Evolutionary conservation across 148 eudicot species (phyloP), one percentile per base, ranked within the genome.

Genomic region (Tetragonia tetragonoides): DNA sequence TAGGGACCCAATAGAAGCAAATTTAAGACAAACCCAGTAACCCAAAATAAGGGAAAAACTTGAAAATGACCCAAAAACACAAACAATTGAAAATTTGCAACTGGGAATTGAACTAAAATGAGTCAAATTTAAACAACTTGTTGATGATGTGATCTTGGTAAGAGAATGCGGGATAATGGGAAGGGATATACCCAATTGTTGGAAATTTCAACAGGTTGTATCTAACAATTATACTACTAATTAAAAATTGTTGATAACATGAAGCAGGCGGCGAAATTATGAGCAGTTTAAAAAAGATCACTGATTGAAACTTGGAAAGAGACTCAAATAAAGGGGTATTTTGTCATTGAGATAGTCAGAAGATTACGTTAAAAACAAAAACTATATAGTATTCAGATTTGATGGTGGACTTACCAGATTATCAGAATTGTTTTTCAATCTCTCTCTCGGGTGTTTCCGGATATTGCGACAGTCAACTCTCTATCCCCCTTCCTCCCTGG

Each of bases 201-300:
- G 64, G 28, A 60, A 60, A 21, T 60, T 60, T 60, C 64, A 60
- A 60, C 24, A 60, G 64, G 2, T 10, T 7, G n/a, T 60, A 6
- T 18, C 24, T 17, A 60, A 10, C 64, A 60, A 46, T 28, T 28
- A 49, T 69, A 10, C 24, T 9, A 44, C 2, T 44, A 49, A 69
- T 21, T 46, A 34, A 47, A 17, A 69, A 23, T 28, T 17, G 17
- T 76, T 76, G 44, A 10, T 39, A 66, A 34, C 20, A 51, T 71
- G 60, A 78, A 68, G 54, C 18, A 40, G 80, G 57, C 61, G 47
- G 80, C 34, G 34, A 39, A 70, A 78, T 62, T 14, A 70, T 77
- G 51, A 41, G 12, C 63, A 24, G 9, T 0, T 24, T 12, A n/a
- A 72, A 49, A 75, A 65, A 24, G 1, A 44, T 64, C 60, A 66